Conservation (phyloP, 2,329 filamentous ascomycete species). For the Golovinomyces cichoracearum region DNA sequence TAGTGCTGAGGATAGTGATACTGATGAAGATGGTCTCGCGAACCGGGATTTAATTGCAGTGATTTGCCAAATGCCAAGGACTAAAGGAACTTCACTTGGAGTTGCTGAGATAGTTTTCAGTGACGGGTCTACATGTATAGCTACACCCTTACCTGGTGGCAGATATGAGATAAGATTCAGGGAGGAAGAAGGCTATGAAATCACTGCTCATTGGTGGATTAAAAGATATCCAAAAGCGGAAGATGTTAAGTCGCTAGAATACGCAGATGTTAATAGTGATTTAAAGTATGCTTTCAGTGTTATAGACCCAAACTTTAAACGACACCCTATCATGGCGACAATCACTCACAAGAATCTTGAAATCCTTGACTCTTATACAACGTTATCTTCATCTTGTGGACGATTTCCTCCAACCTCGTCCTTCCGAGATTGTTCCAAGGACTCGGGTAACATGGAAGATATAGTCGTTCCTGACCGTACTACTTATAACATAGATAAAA, state of each 20-base stretch:
- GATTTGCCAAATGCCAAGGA: constrained; percentile 33
- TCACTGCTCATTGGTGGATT: constrained; percentile 54
- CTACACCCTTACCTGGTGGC: constrained; percentile 25
- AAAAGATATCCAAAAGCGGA: constrained; percentile 20
- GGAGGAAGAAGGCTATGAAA: constrained; percentile 27
- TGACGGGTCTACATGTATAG: constrained; percentile 33
- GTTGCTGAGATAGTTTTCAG: constrained; percentile 36
- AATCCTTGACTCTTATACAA: constrained; percentile 41
- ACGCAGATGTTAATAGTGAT: constrained; percentile 16
- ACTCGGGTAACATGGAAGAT: constrained; percentile 1
- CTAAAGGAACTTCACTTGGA: constrained; percentile 20
- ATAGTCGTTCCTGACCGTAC: constrained; percentile 13
- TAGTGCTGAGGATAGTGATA: constrained; percentile 26
- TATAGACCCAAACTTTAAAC: constrained; percentile 39
- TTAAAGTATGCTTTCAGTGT: constrained; percentile 51
- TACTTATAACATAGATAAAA: constrained; percentile 19
- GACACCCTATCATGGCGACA: constrained; percentile 49
- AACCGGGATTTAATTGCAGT: constrained; percentile 37
- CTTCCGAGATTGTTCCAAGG: constrained; percentile 3
- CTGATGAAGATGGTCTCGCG: constrained; percentile 24
- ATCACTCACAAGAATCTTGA: constrained; percentile 38
- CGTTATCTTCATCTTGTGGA: constrained; percentile 25
- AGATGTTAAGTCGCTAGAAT: constrained; percentile 9
- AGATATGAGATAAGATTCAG: constrained; percentile 37
- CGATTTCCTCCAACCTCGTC: constrained; percentile 17